phyloP scores from a whole-genome alignment of 164 flowering plant species.

The Kingdonia uniflora region DNA sequence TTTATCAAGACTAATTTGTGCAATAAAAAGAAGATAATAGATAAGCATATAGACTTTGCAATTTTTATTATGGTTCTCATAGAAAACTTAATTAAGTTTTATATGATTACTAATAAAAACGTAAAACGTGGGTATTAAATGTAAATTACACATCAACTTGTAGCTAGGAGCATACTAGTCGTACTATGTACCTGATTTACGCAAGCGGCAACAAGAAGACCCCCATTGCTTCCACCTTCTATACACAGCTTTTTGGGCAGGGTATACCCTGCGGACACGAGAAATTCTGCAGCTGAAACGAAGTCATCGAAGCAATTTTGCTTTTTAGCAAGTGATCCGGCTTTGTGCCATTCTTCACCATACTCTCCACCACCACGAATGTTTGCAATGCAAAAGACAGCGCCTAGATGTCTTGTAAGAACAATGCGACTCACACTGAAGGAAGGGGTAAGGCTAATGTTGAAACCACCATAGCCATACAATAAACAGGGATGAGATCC shows the following conservation, averaged over 20 bases:
- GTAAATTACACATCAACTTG: no score
- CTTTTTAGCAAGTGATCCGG: conserved; percentile 78
- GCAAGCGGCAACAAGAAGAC: conserved; percentile 91
- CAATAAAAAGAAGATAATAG: no score
- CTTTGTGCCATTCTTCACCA: conserved; percentile 99
- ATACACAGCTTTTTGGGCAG: conserved; percentile 72
- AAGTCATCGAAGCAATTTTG: conserved; percentile 99
- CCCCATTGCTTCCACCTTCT: conserved; percentile 99
- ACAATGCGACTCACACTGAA: conserved; percentile 64
- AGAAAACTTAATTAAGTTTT: no score
- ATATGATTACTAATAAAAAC: no score
- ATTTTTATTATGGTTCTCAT: no score
- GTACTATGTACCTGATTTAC: conserved; percentile 65
- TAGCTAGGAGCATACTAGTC: no score
- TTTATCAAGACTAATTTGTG: background rate
- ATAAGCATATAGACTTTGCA: no score
- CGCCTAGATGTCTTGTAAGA: conserved; percentile 67
- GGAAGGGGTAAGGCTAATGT: conserved; percentile 80
- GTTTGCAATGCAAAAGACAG: conserved; percentile 79
- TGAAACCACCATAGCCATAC: conserved; percentile 97
- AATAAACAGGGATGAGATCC: conserved; percentile 88
- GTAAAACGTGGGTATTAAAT: no score
- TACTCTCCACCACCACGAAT: conserved; percentile 99
- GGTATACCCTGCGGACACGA: conserved; percentile 86
- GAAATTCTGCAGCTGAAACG: conserved; percentile 77